Evolutionary conservation across 2,329 filamentous ascomycete species (phyloP), one percentile per base, ranked within the genome.

Genomic region (Exophiala xenobiotica): DNA sequence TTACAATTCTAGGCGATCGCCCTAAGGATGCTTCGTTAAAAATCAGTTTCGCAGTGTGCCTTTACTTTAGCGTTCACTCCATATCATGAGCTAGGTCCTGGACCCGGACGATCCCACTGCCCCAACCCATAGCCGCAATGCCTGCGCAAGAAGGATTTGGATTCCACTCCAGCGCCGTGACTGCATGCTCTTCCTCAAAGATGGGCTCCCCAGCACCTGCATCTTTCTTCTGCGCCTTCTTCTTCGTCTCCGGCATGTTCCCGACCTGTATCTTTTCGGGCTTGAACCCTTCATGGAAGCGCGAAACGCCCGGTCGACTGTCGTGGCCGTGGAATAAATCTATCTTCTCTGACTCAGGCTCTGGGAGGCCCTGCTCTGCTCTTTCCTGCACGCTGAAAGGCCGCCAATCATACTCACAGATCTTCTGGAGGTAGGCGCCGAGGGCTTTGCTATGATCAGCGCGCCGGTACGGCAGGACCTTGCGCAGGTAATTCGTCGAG

Each of bases 81-180:
- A 33, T 12, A 50, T 61, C 61, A 46, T 61, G 67, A 0, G 83
- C 82, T 18, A 88, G 65, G 63, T 88, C 84, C 73, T 86, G 80
- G 16, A 88, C 73, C 54, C 81, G 77, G 37, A 88, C 73, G 53
- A 89, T 65, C 0, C 86, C 86, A 22, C 82, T 87, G 0, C 77
- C 85, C 76, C 86, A 77, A 0, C 81, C 83, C 3, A 78, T 79
- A 7, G 83, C 83, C 2, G 81, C 82, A 84, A 85, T 87, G 59
- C 78, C 84, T 9, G 83, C 82, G 60, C 77, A 84, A n/a, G 75
- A 71, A 27, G 74, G 65, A 60, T 88, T 87, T 1, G 84, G 82
- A 62, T 88, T 88, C 85, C 85, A 88, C 33, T 78, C 76, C 19
- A 86, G 70, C 1, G 77, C 73, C 4, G 82, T 82, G 57, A 88